These are phyloP conservation scores for Vitis hybrid DNA, from an alignment of 177 flowering plant genomes.

Conservation along the genomic window DNA sequence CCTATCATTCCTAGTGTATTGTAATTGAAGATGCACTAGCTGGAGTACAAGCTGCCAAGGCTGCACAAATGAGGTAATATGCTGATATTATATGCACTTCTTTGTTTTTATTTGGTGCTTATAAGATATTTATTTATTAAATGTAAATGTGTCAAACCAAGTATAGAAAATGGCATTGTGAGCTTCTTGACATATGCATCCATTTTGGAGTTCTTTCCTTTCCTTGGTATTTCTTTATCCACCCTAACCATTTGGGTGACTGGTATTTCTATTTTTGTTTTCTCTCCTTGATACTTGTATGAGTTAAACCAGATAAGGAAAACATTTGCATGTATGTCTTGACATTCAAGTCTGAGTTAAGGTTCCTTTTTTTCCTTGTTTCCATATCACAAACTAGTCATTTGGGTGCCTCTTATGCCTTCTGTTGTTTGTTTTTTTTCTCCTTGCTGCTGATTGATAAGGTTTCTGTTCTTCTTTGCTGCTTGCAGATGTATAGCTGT, in stretches of 20 bases:
- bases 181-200: too few relatives aligned
- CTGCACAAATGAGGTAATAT: conserved; percentile 88
- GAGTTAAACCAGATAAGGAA: too few relatives aligned
- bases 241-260: too few relatives aligned
- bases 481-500: conserved; percentile 92
- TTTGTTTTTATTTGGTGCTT: conserved; percentile 1
- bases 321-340: neutral
- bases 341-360: neutral
- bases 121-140: neutral
- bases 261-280: too few relatives aligned
- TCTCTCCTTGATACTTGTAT: too few relatives aligned
- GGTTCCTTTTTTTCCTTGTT: neutral
- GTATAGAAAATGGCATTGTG: neutral
- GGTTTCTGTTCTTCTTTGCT: conserved; percentile 9
- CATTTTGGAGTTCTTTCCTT: too few relatives aligned
- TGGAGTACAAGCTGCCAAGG: conserved; percentile 96
- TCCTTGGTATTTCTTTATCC: too few relatives aligned
- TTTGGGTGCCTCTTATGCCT: too few relatives aligned
- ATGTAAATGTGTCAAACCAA: neutral
- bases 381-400: too few relatives aligned
- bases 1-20: conserved; percentile 55
- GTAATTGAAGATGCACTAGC: conserved; percentile 98
- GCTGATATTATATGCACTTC: neutral
- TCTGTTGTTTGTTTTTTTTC: too few relatives aligned
- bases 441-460: too few relatives aligned